These are phyloP conservation scores for Hydnomerulius pinastri DNA, from an alignment of 768 basidiomycete genomes.

Conservation along the genomic window DNA sequence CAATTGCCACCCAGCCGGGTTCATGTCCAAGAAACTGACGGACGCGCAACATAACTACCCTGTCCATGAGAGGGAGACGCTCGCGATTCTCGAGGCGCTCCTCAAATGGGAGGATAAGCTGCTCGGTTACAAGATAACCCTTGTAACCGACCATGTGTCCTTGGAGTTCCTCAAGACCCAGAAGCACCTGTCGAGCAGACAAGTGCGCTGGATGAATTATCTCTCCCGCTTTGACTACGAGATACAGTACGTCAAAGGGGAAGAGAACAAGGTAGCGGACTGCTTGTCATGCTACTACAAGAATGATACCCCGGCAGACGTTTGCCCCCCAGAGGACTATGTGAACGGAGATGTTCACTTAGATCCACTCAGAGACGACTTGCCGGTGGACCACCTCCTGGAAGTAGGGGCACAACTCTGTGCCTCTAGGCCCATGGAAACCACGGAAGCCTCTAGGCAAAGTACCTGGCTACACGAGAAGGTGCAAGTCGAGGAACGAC, in stretches of 20 bases:
- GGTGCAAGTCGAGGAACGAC: too few species aligned
- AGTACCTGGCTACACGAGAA: too few species aligned
- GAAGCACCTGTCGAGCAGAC: conserved; percentile 15
- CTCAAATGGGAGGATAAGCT: conserved; percentile 37
- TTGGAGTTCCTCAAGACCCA: conserved; percentile 32
- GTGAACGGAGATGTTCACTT: too few species aligned
- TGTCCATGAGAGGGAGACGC: conserved; percentile 13
- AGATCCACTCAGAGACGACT: too few species aligned
- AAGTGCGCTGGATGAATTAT: conserved; percentile 38
- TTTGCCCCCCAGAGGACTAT: too few species aligned
- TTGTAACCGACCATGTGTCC: conserved; percentile 31
- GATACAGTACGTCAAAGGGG: conserved; percentile 26
- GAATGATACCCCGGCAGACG: too few species aligned
- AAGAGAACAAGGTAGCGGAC: conserved; percentile 26
- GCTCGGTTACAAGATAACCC: conserved; percentile 19
- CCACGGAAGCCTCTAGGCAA: too few species aligned
- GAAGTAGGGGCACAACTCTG: too few species aligned
- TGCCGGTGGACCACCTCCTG: too few species aligned
- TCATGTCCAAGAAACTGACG: conserved; percentile 31
- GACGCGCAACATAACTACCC: too few species aligned
- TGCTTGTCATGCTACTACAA: conserved; percentile 33
- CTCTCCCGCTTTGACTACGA: conserved; percentile 28
- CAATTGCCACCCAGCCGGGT: conserved; percentile 26
- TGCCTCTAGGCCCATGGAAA: too few species aligned
- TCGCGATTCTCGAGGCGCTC: conserved; percentile 27